Evolutionary conservation across 768 basidiomycete species (phyloP), one percentile per base, ranked within the genome.

Genomic region (Hypholoma fasciculare): DNA sequence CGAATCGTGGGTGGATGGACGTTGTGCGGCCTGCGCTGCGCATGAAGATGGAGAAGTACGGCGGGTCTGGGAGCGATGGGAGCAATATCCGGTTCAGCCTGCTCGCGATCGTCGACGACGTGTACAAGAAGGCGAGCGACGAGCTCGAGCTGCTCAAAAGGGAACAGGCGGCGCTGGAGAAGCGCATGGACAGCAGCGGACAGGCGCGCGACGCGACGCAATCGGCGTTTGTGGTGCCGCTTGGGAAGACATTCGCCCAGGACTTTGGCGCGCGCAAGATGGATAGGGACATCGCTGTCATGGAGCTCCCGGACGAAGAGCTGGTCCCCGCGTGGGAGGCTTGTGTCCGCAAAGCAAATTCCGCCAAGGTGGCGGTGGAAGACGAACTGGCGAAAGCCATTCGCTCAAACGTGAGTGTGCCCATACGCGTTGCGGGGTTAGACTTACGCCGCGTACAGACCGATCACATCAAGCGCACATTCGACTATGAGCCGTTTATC

Each of bases 401-500:
- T 14, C 59, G 69, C 38, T 76, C 76, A 2, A 71, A 82, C 69
- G 85, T 86, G 58, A 52, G 84, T 73, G 20, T 17, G 9, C 26
- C 54, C 9, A 23, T 27, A 16, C 19, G 2, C 9, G 16, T 37
- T 43, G 23, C 34, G 23, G 26, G 7, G 27, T 49, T 57, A 34
- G 42, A 51, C 38, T 36, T 23, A 49, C 11, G 4, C 12, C 37
- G 52, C 20, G 3, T 42, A 49, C 58, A 48, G 85, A 78, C 77
- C 9, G 85, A 88, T 20, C 77, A 85, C 60, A 64, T 82, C 44
- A 84, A 82, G 52, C 72, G 86, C 13, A 86, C 84, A 9, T 82
- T 80, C 61, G 84, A 88, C 68, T 88, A 86, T 61, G 84, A 85
- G 63, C 84, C 83, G 0, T 86, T 88, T 68, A 70, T 86, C 30